phyloP scores from a whole-genome alignment of 1,284 basidiomycete species.

The Pseudozyma hubeiensis region DNA sequence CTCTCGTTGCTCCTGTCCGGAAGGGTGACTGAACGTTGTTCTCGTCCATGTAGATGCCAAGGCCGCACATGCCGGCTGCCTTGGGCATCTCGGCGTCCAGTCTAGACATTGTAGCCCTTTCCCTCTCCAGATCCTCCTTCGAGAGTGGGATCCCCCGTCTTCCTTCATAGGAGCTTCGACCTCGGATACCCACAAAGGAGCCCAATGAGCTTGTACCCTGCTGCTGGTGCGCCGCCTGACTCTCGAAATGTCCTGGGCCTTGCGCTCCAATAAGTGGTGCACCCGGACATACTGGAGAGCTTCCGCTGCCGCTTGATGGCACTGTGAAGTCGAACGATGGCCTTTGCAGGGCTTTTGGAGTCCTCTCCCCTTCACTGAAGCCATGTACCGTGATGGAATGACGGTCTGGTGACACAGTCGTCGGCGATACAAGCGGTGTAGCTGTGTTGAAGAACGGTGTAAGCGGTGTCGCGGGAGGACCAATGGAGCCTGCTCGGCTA shows the following conservation, averaged over 20 bases:
- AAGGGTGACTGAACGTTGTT: constrained; percentile 28
- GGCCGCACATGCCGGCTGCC: constrained; percentile 24
- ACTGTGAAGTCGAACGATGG: constrained; percentile 15
- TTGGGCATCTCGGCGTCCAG: constrained; percentile 22
- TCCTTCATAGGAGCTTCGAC: not conserved
- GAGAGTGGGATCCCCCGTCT: not conserved
- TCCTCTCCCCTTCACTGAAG: constrained; percentile 23
- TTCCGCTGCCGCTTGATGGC: not conserved
- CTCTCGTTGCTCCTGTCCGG: constrained; percentile 5
- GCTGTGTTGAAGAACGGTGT: constrained; percentile 24
- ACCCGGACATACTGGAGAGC: constrained; percentile 25
- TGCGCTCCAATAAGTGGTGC: constrained; percentile 35
- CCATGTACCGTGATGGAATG: not conserved
- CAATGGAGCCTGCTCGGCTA: constrained; percentile 14
- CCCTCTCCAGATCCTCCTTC: constrained; percentile 3
- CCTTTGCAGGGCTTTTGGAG: constrained; percentile 22
- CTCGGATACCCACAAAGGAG: constrained; percentile 4
- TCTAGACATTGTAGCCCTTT: constrained; percentile 19
- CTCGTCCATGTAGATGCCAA: constrained; percentile 36
- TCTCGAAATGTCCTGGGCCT: constrained; percentile 27
- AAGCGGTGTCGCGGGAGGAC: constrained; percentile 35
- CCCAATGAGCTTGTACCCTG: constrained; percentile 15
- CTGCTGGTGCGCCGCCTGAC: constrained; percentile 16
- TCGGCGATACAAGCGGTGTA: constrained; percentile 17
- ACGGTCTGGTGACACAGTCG: constrained; percentile 2